phyloP scores from a whole-genome alignment of 2,329 filamentous ascomycete genomes.

The Pseudogymnoascus destructans region DNA sequence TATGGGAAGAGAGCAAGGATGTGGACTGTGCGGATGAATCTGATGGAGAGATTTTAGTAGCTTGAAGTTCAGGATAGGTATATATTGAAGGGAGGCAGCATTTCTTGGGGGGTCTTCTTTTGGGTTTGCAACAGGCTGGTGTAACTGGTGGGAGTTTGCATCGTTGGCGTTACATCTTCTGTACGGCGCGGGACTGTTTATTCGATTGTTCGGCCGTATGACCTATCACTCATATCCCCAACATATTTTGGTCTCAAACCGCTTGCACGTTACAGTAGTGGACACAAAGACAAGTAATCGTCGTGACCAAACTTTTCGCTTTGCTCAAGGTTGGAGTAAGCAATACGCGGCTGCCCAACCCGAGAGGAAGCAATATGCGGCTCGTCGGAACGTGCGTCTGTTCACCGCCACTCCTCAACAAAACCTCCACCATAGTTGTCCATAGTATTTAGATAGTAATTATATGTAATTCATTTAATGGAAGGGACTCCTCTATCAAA shows the following conservation, averaged over 20 bases:
- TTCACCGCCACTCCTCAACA: too few relatives aligned
- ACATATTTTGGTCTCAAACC: background rate
- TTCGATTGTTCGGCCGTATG: background rate
- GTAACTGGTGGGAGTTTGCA: background rate
- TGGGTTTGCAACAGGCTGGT: background rate
- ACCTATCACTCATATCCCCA: background rate
- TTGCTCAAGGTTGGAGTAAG: too few relatives aligned
- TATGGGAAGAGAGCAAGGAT: slow-evolving; percentile 73
- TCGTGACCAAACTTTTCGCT: too few relatives aligned
- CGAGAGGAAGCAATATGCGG: too few relatives aligned
- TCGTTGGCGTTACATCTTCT: slow-evolving; percentile 1
- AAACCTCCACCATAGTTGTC: too few relatives aligned
- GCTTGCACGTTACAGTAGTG: background rate
- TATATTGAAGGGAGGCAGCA: background rate
- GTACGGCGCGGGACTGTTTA: background rate
- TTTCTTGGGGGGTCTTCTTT: background rate
- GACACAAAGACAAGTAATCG: background rate
- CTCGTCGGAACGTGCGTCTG: too few relatives aligned
- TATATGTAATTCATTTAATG: too few relatives aligned
- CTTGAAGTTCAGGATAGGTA: background rate
- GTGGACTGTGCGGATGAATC: slow-evolving; percentile 80
- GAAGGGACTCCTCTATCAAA: too few relatives aligned
- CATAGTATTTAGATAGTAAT: too few relatives aligned
- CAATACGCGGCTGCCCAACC: too few relatives aligned
- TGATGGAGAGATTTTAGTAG: slow-evolving; percentile 63